Conservation (phyloP, 345 rosid genomes). For the Eucalyptus sp. region DNA sequence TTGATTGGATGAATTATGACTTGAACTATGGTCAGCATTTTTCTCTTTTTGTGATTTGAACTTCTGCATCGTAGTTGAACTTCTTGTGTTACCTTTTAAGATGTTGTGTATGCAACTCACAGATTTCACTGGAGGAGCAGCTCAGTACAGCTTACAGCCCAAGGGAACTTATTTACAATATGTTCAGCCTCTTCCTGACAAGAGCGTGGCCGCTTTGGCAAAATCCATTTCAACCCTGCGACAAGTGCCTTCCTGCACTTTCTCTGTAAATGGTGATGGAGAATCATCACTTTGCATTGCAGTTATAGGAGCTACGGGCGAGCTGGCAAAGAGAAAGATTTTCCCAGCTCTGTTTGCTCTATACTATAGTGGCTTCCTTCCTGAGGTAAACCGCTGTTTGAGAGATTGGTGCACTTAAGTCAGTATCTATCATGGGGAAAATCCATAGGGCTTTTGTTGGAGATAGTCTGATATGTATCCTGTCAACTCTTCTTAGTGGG, state of each 20-base stretch:
- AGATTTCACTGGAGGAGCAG: constrained; percentile 8
- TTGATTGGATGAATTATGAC: neutral
- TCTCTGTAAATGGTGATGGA: constrained; percentile 9
- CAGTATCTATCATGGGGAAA: neutral
- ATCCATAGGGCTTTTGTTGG: neutral
- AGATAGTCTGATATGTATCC: neutral
- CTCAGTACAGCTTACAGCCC: neutral
- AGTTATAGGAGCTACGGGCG: constrained; percentile 76
- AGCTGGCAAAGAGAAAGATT: constrained; percentile 50
- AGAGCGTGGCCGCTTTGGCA: neutral
- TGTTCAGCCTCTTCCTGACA: neutral
- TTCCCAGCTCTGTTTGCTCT: constrained; percentile 75
- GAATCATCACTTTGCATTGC: constrained; percentile 58
- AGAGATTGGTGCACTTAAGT: neutral
- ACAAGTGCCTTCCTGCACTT: constrained; percentile 7
- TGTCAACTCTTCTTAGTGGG: neutral
- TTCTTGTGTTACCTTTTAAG: neutral
- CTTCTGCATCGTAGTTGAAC: neutral
- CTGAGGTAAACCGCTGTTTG: constrained; percentile 35
- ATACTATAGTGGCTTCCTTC: constrained; percentile 67
- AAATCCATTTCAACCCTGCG: neutral
- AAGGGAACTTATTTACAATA: neutral
- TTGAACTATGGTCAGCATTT: neutral
- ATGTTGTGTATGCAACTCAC: neutral
- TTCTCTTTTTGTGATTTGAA: neutral